Conservation (phyloP, 768 basidiomycete genomes). For the Panus rudis region DNA sequence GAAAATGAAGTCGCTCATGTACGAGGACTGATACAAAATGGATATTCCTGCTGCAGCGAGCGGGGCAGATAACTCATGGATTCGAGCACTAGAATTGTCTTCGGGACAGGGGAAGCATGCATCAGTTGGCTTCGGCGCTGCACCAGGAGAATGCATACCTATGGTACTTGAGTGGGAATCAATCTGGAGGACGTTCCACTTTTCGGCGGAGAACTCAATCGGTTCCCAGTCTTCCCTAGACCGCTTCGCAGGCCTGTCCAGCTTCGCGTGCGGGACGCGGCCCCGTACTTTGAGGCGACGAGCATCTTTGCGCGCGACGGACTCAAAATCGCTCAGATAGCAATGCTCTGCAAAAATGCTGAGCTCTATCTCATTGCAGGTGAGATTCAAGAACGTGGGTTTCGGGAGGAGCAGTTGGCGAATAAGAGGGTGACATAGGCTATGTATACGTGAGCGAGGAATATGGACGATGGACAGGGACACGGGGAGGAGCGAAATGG, state of each 20-base stretch:
- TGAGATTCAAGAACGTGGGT: slow-evolving; percentile 66
- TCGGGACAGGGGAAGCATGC: not conserved
- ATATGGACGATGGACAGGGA: slow-evolving; percentile 69
- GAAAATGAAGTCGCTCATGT: slow-evolving; percentile 78
- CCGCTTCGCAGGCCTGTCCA: slow-evolving; percentile 12
- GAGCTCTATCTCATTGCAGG: slow-evolving; percentile 76
- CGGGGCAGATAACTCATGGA: slow-evolving; percentile 70
- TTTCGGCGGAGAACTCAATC: slow-evolving; percentile 65
- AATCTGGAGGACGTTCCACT: slow-evolving; percentile 76
- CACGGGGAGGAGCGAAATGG: slow-evolving; percentile 66
- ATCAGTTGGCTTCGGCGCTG: slow-evolving; percentile 1
- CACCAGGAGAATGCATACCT: slow-evolving; percentile 31
- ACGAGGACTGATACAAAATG: slow-evolving; percentile 77
- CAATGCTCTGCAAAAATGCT: slow-evolving; percentile 62
- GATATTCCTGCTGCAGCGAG: slow-evolving; percentile 73
- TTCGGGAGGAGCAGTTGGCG: slow-evolving; percentile 61
- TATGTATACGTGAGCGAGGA: slow-evolving; percentile 58
- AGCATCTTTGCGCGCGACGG: slow-evolving; percentile 51
- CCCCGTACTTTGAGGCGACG: slow-evolving; percentile 34
- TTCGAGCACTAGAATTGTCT: slow-evolving; percentile 68
- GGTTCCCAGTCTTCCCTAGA: slow-evolving; percentile 31
- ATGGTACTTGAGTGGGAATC: slow-evolving; percentile 67
- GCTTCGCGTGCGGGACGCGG: slow-evolving; percentile 30
- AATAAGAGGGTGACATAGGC: slow-evolving; percentile 54
- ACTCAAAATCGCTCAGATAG: slow-evolving; percentile 51